Conservation (phyloP, 2,329 filamentous ascomycete species). For the Leptographium wingfieldii region DNA sequence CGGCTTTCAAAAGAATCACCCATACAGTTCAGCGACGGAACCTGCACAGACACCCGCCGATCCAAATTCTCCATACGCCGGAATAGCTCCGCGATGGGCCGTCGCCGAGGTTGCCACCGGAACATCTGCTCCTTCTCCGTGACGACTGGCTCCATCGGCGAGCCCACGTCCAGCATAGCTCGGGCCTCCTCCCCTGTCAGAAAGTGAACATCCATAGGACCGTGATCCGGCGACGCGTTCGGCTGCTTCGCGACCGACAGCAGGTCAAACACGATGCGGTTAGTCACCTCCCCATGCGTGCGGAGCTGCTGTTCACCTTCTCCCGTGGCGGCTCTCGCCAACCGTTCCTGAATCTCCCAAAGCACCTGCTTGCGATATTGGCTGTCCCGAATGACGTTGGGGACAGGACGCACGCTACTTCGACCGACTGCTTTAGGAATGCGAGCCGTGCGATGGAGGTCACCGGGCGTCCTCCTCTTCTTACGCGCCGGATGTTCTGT, state of each 20-base stretch:
- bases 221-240: slow-evolving; percentile 2
- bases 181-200: slow-evolving; percentile 12
- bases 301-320: neutral
- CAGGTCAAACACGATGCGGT: slow-evolving; percentile 9
- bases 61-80: slow-evolving; percentile 18
- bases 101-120: slow-evolving; percentile 12
- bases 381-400: slow-evolving; percentile 6
- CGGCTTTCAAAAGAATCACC: slow-evolving; percentile 15
- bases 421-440: neutral
- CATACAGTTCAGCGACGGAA: slow-evolving; percentile 15
- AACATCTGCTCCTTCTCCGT: slow-evolving; percentile 17
- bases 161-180: slow-evolving; percentile 8
- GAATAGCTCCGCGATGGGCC: slow-evolving; percentile 17
- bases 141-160: slow-evolving; percentile 14
- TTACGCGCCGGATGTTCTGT: neutral
- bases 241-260: slow-evolving; percentile 8
- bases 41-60: slow-evolving; percentile 16
- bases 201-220: slow-evolving; percentile 9
- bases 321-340: neutral
- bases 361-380: slow-evolving; percentile 8
- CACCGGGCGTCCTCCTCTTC: neutral
- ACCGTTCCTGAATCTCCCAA: slow-evolving; percentile 6
- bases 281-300: slow-evolving; percentile 11
- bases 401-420: slow-evolving; percentile 2
- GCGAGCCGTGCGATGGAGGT: neutral